A percentile compares a stretch with the other conserved stretches of the same genome.
phyloP scores from a whole-genome alignment of 176 grass and related monocot genomes.

The Musa acuminata region DNA sequence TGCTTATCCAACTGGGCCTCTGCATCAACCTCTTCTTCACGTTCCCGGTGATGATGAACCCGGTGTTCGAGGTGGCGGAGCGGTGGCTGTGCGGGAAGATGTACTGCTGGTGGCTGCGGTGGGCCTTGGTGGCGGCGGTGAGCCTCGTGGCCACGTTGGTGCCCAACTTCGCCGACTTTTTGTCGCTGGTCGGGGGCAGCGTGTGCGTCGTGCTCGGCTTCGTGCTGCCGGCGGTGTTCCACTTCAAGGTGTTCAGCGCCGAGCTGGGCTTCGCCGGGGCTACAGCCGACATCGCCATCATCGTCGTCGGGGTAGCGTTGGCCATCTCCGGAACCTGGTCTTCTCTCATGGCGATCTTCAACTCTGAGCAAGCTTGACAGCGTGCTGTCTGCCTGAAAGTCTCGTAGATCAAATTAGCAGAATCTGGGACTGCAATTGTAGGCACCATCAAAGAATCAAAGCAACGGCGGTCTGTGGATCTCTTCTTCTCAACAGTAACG shows the following conservation, averaged over 20 bases:
- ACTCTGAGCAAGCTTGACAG: slow-evolving; percentile 3
- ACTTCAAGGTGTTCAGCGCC: slow-evolving; percentile 62
- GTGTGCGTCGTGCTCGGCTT: slow-evolving; percentile 81
- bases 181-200: slow-evolving; percentile 91
- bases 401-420: neutral
- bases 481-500: neutral
- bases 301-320: slow-evolving; percentile 40
- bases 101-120: slow-evolving; percentile 82
- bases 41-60: slow-evolving; percentile 97
- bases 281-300: slow-evolving; percentile 35
- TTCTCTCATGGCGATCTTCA: slow-evolving; percentile 66
- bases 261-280: slow-evolving; percentile 37
- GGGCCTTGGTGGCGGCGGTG: slow-evolving; percentile 52
- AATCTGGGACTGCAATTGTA: neutral
- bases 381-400: neutral
- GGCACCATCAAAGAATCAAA: neutral
- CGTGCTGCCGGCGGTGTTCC: slow-evolving; percentile 76
- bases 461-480: neutral
- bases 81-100: slow-evolving; percentile 57
- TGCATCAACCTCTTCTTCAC: slow-evolving; percentile 99
- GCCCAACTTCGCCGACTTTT: slow-evolving; percentile 87
- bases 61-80: slow-evolving; percentile 87
- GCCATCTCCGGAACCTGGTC: slow-evolving; percentile 79
- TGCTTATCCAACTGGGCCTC: slow-evolving; percentile 73
- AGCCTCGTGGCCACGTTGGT: slow-evolving; percentile 66